phyloP scores from a whole-genome alignment of 192 early-diverging fungal species.

The Coemansia brasiliensis region DNA sequence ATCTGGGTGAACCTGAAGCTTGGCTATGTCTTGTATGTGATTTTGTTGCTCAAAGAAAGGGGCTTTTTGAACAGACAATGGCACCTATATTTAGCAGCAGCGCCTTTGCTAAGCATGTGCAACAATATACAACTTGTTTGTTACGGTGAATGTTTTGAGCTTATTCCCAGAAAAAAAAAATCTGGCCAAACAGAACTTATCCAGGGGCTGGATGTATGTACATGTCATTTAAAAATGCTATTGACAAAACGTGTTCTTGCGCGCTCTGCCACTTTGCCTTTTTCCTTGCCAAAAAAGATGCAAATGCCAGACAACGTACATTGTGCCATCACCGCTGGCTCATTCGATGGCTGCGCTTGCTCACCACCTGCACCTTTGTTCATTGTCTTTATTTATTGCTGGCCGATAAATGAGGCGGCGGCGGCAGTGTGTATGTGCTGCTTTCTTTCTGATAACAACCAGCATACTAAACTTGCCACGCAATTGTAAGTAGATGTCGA shows the following conservation, averaged over 20 bases:
- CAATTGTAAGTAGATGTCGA: slow-evolving; percentile 38
- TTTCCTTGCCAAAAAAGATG: background rate
- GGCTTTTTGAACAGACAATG: slow-evolving; percentile 6
- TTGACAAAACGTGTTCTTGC: no score
- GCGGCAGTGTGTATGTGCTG: background rate
- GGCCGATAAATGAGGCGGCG: background rate
- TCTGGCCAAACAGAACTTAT: background rate
- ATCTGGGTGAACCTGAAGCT: no score
- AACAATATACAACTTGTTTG: slow-evolving; percentile 11
- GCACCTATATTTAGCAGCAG: slow-evolving; percentile 7
- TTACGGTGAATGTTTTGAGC: slow-evolving; percentile 2
- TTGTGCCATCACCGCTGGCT: no score
- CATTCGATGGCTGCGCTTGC: slow-evolving; percentile 6
- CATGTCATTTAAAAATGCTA: no score
- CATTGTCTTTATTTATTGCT: slow-evolving; percentile 3
- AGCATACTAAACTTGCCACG: no score
- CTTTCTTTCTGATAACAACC: background rate
- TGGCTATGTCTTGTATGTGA: no score
- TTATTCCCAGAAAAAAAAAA: no score
- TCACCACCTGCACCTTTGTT: background rate
- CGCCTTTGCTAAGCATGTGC: slow-evolving; percentile 17
- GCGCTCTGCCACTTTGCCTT: background rate
- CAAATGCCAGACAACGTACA: no score
- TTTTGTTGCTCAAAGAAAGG: background rate
- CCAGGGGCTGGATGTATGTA: slow-evolving; percentile 5